phyloP scores from a whole-genome alignment of 202 grass and related monocot genomes.

The Bolboschoenoplectus hybrid region DNA sequence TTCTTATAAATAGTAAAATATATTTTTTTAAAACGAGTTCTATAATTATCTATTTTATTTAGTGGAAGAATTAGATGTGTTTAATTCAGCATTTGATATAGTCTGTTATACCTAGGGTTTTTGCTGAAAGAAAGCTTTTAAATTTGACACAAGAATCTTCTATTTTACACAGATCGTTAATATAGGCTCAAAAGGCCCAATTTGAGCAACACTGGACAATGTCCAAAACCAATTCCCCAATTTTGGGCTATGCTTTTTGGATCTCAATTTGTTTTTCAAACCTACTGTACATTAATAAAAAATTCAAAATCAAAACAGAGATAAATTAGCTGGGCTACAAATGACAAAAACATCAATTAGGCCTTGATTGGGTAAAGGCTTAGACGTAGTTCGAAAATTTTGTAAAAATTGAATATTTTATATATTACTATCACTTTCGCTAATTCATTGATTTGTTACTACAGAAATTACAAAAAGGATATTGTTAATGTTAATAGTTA shows the following conservation, averaged over 20 bases:
- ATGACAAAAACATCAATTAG: background rate
- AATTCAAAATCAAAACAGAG: background rate
- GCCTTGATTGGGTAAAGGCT: background rate
- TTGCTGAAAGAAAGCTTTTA: too few species aligned
- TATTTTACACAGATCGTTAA: background rate
- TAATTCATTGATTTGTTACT: background rate
- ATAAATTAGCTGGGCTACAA: background rate
- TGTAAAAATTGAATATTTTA: background rate
- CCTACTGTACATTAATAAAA: background rate
- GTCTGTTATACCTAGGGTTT: too few species aligned
- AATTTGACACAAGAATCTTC: background rate
- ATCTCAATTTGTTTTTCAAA: background rate
- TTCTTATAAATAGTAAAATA: too few species aligned
- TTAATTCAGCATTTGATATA: too few species aligned
- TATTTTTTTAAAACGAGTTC: too few species aligned
- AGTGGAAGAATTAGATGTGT: too few species aligned
- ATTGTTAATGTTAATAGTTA: too few species aligned
- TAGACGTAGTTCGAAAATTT: background rate
- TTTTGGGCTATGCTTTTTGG: background rate
- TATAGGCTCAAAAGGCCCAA: background rate
- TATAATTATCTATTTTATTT: too few species aligned
- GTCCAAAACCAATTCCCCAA: background rate
- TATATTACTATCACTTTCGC: too few species aligned
- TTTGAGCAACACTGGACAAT: background rate
- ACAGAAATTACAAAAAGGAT: too few species aligned